phyloP scores from a whole-genome alignment of 768 basidiomycete genomes.

The Leccinum variicolor region DNA sequence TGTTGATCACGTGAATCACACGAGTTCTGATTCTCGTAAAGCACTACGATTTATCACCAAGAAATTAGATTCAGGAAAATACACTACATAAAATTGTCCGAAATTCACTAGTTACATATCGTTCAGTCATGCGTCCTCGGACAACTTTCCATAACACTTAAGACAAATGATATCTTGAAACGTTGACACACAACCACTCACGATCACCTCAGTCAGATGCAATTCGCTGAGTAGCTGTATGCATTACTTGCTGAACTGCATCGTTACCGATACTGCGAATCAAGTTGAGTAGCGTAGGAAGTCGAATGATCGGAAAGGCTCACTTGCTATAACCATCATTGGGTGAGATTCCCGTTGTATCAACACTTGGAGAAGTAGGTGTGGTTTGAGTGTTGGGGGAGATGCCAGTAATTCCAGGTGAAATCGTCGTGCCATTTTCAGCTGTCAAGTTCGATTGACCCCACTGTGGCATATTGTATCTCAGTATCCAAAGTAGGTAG shows the following conservation, averaged over 20 bases:
- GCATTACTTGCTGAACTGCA: constrained; percentile 30
- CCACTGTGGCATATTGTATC: constrained; percentile 41
- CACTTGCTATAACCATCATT: constrained; percentile 60
- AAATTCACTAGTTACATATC: not conserved
- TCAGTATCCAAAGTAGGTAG: constrained; percentile 8
- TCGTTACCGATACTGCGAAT: constrained; percentile 28
- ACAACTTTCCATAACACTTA: not conserved
- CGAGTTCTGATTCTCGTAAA: too few relatives aligned
- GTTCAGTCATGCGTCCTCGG: not conserved
- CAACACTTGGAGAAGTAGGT: constrained; percentile 25
- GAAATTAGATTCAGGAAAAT: not conserved
- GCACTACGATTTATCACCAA: not conserved
- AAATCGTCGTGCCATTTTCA: constrained; percentile 44
- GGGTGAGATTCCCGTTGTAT: constrained; percentile 50
- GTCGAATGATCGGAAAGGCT: constrained; percentile 7
- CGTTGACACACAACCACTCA: too few relatives aligned
- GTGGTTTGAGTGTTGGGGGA: constrained; percentile 33
- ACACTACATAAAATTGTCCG: not conserved
- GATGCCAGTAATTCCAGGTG: constrained; percentile 26
- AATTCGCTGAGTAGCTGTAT: constrained; percentile 34
- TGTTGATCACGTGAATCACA: constrained; percentile 16
- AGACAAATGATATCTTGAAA: not conserved
- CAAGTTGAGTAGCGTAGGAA: constrained; percentile 1
- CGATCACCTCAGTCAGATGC: constrained; percentile 22
- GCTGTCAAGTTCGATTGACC: constrained; percentile 49